phyloP scores from a whole-genome alignment of 176 grass and related monocot species.

The Saccharum officinarum region DNA sequence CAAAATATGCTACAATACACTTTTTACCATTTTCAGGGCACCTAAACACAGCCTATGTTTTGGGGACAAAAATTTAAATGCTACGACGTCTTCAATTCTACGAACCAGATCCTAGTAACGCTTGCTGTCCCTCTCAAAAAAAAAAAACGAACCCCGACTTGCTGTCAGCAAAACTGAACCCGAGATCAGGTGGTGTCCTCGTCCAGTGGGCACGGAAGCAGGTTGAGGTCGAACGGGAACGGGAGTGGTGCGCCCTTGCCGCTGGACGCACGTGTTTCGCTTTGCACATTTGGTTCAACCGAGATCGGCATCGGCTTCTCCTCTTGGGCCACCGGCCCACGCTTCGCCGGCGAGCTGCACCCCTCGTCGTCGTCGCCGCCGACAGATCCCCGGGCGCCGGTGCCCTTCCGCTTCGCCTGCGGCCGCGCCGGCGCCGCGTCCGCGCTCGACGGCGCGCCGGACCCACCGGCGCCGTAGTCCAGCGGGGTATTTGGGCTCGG shows the following conservation, averaged over 20 bases:
- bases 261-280: not conserved
- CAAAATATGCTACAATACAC: no score
- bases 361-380: conserved; percentile 26
- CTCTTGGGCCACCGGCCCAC: not conserved
- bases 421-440: not conserved
- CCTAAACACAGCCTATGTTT: no score
- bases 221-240: not conserved
- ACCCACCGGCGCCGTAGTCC: conserved; percentile 34
- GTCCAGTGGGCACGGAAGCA: not conserved
- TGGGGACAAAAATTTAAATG: no score
- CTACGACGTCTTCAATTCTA: no score
- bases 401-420: not conserved
- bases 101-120: no score
- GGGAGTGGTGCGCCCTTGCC: not conserved
- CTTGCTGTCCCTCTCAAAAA: no score
- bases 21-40: no score
- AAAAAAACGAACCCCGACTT: no score
- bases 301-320: not conserved
- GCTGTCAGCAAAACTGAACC: not conserved
- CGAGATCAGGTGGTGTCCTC: not conserved
- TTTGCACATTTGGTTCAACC: not conserved
- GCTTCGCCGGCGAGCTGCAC: conserved; percentile 37
- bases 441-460: conserved; percentile 24
- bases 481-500: conserved; percentile 33
- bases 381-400: not conserved